Conservation (phyloP, 1,284 basidiomycete genomes). For the Trichosporon sp. region DNA sequence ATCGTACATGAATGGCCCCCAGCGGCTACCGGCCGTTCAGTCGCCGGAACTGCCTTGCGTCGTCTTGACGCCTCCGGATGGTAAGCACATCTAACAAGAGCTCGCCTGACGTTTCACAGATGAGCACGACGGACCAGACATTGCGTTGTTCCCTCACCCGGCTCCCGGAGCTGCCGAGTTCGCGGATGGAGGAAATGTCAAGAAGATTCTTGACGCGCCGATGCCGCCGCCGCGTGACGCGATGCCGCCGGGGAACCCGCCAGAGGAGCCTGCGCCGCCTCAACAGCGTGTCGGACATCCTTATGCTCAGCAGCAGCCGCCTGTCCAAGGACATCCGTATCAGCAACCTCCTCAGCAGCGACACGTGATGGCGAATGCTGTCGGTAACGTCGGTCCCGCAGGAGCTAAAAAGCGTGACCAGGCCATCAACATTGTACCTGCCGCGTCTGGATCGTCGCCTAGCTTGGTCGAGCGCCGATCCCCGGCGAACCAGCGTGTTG, state of each 20-base stretch:
- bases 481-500: not conserved
- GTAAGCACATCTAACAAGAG: not conserved
- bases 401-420: constrained; percentile 22
- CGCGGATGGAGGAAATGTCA: constrained; percentile 7
- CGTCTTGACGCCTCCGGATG: constrained; percentile 28
- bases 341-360: constrained; percentile 20
- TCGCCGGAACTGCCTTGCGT: constrained; percentile 23
- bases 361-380: constrained; percentile 11
- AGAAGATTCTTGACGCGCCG: constrained; percentile 7
- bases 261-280: not conserved
- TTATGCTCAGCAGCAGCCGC: not conserved
- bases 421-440: constrained; percentile 17
- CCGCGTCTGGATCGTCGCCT: constrained; percentile 13
- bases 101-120: constrained; percentile 16
- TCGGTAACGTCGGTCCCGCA: constrained; percentile 15
- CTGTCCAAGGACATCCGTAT: not conserved
- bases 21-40: constrained; percentile 12
- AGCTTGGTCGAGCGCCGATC: not conserved
- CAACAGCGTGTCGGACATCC: not conserved
- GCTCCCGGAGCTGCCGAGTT: constrained; percentile 17
- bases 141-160: constrained; percentile 27
- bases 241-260: constrained; percentile 10
- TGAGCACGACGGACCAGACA: constrained; percentile 23
- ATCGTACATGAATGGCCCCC: not conserved
- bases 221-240: constrained; percentile 14